Conservation (phyloP, 2,329 filamentous ascomycete genomes). For the Aspergillus sp. region DNA sequence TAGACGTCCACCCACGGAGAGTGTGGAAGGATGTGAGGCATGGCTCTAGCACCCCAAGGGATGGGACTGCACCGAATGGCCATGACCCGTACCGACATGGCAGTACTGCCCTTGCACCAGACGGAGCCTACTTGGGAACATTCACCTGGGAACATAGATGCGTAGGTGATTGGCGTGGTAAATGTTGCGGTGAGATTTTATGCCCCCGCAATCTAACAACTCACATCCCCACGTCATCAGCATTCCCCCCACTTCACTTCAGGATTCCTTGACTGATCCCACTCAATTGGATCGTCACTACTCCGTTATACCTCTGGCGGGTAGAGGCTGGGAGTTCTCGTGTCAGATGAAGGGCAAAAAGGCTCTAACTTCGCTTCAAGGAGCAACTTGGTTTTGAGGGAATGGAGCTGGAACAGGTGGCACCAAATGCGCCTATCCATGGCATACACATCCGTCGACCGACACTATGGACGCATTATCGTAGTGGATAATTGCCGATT, state of each 20-base stretch:
- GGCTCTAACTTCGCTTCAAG: not conserved
- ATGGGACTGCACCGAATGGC: no score
- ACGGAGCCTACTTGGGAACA: no score
- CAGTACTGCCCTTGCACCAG: no score
- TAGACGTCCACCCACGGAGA: no score
- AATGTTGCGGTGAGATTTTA: not conserved
- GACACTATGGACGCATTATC: not conserved
- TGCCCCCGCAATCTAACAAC: not conserved
- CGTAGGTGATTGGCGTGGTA: not conserved
- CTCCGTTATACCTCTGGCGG: not conserved
- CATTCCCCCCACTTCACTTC: not conserved
- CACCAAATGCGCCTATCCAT: constrained; percentile 4
- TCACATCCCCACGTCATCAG: not conserved
- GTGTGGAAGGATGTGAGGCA: no score
- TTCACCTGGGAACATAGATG: no score
- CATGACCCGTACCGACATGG: no score
- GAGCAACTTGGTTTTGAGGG: not conserved
- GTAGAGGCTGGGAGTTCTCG: not conserved
- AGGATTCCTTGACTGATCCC: not conserved
- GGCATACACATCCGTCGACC: not conserved
- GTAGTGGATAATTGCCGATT: not conserved
- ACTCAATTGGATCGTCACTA: not conserved
- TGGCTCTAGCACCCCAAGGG: no score
- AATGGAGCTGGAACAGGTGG: constrained; percentile 7
- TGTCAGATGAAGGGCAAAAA: not conserved